phyloP scores from a whole-genome alignment of 352 stramenopile genomes.

The Pythium pyrilobum region DNA sequence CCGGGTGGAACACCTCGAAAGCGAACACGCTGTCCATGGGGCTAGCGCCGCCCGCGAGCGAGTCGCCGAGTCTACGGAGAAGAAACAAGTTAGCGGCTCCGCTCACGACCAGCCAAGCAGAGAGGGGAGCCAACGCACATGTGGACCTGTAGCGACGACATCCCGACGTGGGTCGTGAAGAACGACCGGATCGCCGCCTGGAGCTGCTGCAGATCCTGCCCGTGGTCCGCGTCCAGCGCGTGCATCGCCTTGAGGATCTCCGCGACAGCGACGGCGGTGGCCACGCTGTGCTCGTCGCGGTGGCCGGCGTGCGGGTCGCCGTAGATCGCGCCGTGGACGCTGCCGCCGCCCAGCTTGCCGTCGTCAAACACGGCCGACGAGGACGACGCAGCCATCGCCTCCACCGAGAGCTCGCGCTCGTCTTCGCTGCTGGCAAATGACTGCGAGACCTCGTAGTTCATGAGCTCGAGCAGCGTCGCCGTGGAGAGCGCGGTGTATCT shows the following conservation, averaged over 20 bases:
- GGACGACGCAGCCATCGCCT: neutral
- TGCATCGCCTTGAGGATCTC: constrained; percentile 12
- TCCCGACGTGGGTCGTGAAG: constrained; percentile 3
- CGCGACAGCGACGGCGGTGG: neutral
- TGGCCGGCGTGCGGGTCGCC: neutral
- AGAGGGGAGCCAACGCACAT: constrained; percentile 10
- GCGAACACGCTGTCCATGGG: neutral
- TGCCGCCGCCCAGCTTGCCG: constrained; percentile 14
- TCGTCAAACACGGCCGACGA: constrained; percentile 21
- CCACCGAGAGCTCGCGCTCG: neutral
- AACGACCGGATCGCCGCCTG: constrained; percentile 3
- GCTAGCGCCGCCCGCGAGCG: neutral
- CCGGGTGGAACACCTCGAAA: constrained; percentile 13
- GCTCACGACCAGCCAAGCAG: neutral
- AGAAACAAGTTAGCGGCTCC: neutral
- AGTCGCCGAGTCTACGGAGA: constrained; percentile 6
- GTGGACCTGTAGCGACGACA: constrained; percentile 8
- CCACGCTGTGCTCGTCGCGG: constrained; percentile 7
- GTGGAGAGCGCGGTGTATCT: constrained; percentile 30
- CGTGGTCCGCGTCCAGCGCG: neutral
- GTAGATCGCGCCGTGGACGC: constrained; percentile 12
- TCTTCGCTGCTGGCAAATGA: constrained; percentile 10
- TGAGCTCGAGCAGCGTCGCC: constrained; percentile 34
- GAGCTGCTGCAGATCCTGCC: neutral
- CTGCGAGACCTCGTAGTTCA: constrained; percentile 29